Conservation (phyloP, 1,284 basidiomycete genomes). For the Cerioporus squamosus region DNA sequence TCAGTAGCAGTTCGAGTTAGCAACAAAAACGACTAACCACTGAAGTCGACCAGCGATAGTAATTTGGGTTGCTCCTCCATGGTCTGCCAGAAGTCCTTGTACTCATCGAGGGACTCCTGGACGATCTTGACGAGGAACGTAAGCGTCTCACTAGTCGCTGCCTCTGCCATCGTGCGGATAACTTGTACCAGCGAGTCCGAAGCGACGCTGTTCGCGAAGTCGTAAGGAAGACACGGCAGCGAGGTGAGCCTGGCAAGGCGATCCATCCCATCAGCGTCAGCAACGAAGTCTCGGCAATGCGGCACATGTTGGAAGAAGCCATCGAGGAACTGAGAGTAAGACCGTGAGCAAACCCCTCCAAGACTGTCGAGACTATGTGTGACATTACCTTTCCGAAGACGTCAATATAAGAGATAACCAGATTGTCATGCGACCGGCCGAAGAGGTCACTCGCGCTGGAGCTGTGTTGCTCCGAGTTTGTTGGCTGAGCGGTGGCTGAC, state of each 20-base stretch:
- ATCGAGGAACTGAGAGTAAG: conserved; percentile 75
- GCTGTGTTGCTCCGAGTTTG: conserved; percentile 6
- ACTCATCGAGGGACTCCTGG: conserved; percentile 71
- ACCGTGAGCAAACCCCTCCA: conserved; percentile 1
- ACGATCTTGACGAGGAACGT: conserved; percentile 76
- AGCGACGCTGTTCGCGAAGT: conserved; percentile 83
- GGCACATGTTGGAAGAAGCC: conserved; percentile 91
- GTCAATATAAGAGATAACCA: conserved; percentile 77
- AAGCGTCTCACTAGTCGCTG: conserved; percentile 80
- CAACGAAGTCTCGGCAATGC: conserved; percentile 92
- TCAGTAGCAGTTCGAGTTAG: neutral
- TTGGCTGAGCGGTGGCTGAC: neutral
- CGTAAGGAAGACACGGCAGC: conserved; percentile 88
- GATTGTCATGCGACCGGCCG: conserved; percentile 69
- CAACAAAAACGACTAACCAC: conserved; percentile 39
- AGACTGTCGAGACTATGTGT: conserved; percentile 3
- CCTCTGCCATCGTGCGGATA: conserved; percentile 88
- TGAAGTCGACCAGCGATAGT: conserved; percentile 59
- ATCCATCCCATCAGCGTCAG: conserved; percentile 74
- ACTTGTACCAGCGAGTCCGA: conserved; percentile 89
- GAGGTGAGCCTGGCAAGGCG: conserved; percentile 79
- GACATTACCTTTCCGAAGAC: conserved; percentile 73
- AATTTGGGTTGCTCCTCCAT: conserved; percentile 61
- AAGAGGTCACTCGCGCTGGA: conserved; percentile 40
- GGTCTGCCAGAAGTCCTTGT: conserved; percentile 73